Evolutionary conservation across 495 filamentous ascomycete genomes (phyloP).

Genomic region (Stereocaulon alpinum): DNA sequence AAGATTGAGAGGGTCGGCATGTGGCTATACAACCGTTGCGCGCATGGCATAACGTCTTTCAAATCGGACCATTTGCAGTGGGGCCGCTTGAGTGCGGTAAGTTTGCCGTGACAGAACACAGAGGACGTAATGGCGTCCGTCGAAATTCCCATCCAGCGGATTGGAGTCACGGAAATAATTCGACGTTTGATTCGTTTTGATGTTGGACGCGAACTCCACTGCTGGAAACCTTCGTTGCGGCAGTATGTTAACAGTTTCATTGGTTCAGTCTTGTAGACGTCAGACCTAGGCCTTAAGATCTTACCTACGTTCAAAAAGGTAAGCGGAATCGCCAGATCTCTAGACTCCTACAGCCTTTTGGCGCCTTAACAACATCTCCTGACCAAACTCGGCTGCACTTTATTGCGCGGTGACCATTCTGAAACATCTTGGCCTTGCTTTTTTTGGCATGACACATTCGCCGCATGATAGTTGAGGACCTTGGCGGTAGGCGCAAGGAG

Average conservation of each 20-base stretch:
- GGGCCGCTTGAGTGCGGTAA: slow-evolving; percentile 3
- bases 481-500: background rate
- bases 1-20: background rate
- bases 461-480: background rate
- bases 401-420: background rate
- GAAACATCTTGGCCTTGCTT: background rate
- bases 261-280: slow-evolving; percentile 1
- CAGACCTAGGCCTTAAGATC: background rate
- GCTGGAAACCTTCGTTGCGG: background rate
- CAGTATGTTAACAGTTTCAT: background rate
- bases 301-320: slow-evolving; percentile 2
- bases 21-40: background rate
- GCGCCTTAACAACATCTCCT: background rate
- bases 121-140: background rate
- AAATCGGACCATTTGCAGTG: slow-evolving; percentile 4
- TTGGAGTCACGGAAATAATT: background rate
- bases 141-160: background rate
- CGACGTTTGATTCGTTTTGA: slow-evolving; percentile 1
- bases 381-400: background rate
- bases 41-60: background rate
- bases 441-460: background rate
- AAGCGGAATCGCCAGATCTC: background rate
- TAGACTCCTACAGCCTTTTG: background rate
- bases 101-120: background rate
- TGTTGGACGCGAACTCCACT: background rate